Evolutionary conservation across 192 early-diverging fungal genomes (phyloP).

Genomic region (Coemansia asiatica): DNA sequence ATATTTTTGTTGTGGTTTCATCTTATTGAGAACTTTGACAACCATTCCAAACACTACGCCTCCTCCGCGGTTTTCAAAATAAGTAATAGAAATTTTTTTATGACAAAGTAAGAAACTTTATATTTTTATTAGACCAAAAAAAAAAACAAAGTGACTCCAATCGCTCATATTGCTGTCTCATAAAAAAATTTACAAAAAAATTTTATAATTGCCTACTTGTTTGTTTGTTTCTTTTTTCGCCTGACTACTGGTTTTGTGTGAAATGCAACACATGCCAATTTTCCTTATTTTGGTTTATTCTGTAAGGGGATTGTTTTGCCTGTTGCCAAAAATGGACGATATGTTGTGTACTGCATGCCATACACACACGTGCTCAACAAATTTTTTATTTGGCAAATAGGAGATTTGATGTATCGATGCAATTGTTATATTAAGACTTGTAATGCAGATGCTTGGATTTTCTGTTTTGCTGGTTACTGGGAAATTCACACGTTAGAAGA

Average conservation of each 20-base stretch:
- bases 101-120: background rate
- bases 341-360: background rate
- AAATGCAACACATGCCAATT: background rate
- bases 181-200: background rate
- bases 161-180: background rate
- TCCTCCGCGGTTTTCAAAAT: background rate
- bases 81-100: background rate
- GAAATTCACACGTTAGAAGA: background rate
- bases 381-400: background rate
- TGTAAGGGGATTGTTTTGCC: background rate
- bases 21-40: background rate
- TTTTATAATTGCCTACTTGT: background rate
- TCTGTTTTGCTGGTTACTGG: background rate
- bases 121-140: background rate
- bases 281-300: background rate
- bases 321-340: slow-evolving; percentile 1
- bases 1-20: background rate
- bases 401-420: background rate
- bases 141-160: background rate
- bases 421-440: background rate
- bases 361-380: background rate
- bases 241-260: background rate
- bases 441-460: background rate
- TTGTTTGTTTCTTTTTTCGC: background rate
- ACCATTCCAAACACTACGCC: background rate